Conservation (phyloP, 2,329 filamentous ascomycete genomes). For the Knoxdaviesia capensis region DNA sequence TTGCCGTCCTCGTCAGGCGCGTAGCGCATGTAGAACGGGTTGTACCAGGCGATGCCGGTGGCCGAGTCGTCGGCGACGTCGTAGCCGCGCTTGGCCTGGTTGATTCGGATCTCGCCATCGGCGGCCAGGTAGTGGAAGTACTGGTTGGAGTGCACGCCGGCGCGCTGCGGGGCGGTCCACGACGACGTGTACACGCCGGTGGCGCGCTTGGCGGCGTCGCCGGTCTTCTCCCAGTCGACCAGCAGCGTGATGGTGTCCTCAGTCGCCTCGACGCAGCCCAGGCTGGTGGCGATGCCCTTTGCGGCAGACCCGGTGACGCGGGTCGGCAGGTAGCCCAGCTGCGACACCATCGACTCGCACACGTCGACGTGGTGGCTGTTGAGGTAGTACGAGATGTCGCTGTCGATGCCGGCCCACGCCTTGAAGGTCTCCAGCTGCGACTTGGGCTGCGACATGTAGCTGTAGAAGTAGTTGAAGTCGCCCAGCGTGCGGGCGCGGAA, state of each 20-base stretch:
- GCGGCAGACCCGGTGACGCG: constrained; percentile 62
- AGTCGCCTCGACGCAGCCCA: constrained; percentile 63
- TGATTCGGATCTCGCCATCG: constrained; percentile 68
- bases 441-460: constrained; percentile 86
- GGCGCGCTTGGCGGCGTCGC: constrained; percentile 47
- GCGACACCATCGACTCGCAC: constrained; percentile 74
- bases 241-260: constrained; percentile 88
- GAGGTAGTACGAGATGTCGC: constrained; percentile 88
- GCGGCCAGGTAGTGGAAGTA: constrained; percentile 89
- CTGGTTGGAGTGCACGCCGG: constrained; percentile 90
- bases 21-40: constrained; percentile 92
- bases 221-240: constrained; percentile 67
- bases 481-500: constrained; percentile 58
- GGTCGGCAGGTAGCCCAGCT: constrained; percentile 50
- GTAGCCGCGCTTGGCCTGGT: constrained; percentile 88
- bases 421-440: constrained; percentile 87
- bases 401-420: constrained; percentile 80
- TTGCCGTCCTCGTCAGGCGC: constrained; percentile 89
- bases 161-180: constrained; percentile 84
- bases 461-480: constrained; percentile 50
- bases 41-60: constrained; percentile 63
- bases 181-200: constrained; percentile 85
- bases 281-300: constrained; percentile 54
- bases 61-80: constrained; percentile 71
- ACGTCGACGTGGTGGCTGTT: constrained; percentile 92